phyloP scores from a whole-genome alignment of 768 basidiomycete genomes.

The Mycena maculata region DNA sequence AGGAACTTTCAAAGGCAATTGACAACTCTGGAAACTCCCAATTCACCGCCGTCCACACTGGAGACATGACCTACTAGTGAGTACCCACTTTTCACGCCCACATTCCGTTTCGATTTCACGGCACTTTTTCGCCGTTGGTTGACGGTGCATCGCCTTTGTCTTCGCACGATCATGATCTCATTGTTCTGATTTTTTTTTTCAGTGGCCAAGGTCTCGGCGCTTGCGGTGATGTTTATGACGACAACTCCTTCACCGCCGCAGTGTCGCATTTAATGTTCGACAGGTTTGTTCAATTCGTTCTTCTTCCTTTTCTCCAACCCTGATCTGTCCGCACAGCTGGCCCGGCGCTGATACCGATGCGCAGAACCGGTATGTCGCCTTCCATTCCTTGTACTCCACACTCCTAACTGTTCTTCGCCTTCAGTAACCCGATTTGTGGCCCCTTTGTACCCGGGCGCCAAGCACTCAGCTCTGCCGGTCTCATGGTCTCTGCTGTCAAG shows the following conservation, averaged over 20 bases:
- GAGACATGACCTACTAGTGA: constrained; percentile 48
- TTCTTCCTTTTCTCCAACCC: no score
- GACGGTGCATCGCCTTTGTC: background rate
- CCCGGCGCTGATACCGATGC: constrained; percentile 33
- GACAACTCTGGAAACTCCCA: constrained; percentile 40
- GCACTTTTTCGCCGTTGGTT: background rate
- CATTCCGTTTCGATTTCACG: no score
- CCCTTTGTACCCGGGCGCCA: constrained; percentile 44
- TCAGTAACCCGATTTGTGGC: constrained; percentile 45
- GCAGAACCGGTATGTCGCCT: constrained; percentile 39
- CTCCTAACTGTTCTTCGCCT: background rate
- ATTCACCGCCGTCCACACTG: constrained; percentile 40
- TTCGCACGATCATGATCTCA: constrained; percentile 11
- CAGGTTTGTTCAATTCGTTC: no score
- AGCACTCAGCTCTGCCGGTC: constrained; percentile 33
- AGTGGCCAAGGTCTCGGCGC: constrained; percentile 46
- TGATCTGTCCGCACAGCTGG: no score
- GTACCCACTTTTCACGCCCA: constrained; percentile 26
- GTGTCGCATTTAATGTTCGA: constrained; percentile 44
- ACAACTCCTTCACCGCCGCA: constrained; percentile 45
- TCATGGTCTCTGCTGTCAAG: constrained; percentile 37
- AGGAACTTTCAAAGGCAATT: constrained; percentile 42
- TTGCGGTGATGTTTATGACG: constrained; percentile 47
- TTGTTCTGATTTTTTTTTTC: constrained; percentile 12
- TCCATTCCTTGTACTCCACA: background rate